Base-by-base conservation (phyloP, 225 moss, liverwort and hornwort species). In the Ulota crispa region DNA sequence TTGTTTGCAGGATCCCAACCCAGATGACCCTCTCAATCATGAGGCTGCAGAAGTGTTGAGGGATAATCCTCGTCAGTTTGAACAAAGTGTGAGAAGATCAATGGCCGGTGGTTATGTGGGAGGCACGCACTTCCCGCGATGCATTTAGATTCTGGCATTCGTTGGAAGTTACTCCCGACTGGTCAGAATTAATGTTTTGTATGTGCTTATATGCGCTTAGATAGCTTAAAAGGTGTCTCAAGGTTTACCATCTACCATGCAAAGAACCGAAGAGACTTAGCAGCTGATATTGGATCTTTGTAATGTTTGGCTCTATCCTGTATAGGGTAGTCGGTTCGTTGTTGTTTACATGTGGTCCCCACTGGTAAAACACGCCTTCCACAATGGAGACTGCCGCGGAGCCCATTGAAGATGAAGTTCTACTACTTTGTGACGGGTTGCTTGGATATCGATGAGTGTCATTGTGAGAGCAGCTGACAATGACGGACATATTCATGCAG, bases 1-100 rank as follows among this genome's bases (percentile, higher is more conserved):
- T 61, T 53, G 24, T 45, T 82, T 61, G 21, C 92, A 97, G 97
- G 97, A 95, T 79, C 95, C 97, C n/a, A 95, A 97, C 83, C 97
- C 95, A 73, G 95, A 97, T 91, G 97, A 97, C 82, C 97, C 97
- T n/a, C 92, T 95, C 77, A 97, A 97, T 73, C 97, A 97, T 75
- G 97, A 97, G 80, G 97, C 97, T 76, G 97, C 95, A 70, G 97
- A 97, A 84, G 95, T 97, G 71, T 82, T 97, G 84, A 93, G 94
- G 82, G 97, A 97, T 53, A 97, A 94, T 69, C 93, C 97, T 76
- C 91, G 94, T 56, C 97, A 95, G 85, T 97, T 97, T 86, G 97
- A 95, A 78, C 93, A 91, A 82, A 94, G 91, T 83, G 97, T 94
- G 86, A 89, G 93, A 86, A 91, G 93, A 90, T 95, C 97, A 71